These are phyloP conservation scores for Phytopythium delawarense DNA, from an alignment of 352 stramenopile genomes.

Conservation along the genomic window DNA sequence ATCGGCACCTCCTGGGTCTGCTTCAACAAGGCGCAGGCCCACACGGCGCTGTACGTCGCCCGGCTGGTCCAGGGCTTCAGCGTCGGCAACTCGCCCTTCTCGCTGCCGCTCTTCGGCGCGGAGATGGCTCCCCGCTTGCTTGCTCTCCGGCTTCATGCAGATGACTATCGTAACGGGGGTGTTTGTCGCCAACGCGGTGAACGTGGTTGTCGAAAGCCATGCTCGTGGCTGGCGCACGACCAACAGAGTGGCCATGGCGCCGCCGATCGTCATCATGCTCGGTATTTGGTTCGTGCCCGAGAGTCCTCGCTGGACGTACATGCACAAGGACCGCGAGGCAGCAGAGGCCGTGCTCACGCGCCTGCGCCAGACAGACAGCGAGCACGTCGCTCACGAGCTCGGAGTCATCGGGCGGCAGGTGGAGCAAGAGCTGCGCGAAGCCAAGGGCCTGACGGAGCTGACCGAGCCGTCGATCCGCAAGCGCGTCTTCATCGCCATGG, in stretches of 20 bases:
- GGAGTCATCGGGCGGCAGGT: conserved; percentile 31
- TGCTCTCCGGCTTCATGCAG: conserved; percentile 15
- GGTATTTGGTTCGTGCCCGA: conserved; percentile 12
- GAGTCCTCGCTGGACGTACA: conserved; percentile 26
- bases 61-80: conserved; percentile 29
- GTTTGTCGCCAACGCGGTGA: conserved; percentile 29
- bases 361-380: conserved; percentile 29
- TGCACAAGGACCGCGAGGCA: conserved; percentile 18
- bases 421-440: conserved; percentile 14
- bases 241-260: conserved; percentile 29
- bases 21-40: conserved; percentile 16
- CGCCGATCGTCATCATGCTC: conserved; percentile 32
- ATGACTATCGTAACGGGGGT: conserved; percentile 30
- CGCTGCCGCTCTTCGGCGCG: conserved; percentile 30
- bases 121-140: conserved; percentile 31
- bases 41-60: conserved; percentile 23
- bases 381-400: conserved; percentile 23
- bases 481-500: conserved; percentile 20
- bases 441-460: conserved; percentile 20
- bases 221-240: conserved; percentile 26
- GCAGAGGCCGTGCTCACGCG: conserved; percentile 29
- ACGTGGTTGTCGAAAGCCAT: conserved; percentile 25
- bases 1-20: conserved; percentile 30
- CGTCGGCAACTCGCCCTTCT: conserved; percentile 35
- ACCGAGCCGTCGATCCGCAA: conserved; percentile 21